These are phyloP conservation scores for Chamaecyparis obtusa DNA, from an alignment of 75 land plant species.

Conservation along the genomic window DNA sequence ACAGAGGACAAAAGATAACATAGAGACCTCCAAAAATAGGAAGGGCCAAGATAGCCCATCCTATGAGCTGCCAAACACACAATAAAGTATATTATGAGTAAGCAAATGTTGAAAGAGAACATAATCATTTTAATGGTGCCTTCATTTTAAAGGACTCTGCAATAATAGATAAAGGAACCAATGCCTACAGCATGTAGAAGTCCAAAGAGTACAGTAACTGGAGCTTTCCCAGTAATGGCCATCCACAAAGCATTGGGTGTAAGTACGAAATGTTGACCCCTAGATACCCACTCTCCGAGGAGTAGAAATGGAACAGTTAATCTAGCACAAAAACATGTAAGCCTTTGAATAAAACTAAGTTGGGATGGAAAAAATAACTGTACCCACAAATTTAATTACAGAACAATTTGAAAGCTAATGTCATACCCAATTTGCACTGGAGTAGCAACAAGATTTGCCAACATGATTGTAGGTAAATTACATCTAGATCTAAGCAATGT, in stretches of 20 bases:
- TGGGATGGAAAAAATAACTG: background rate
- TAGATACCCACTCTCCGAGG: constrained; percentile 65
- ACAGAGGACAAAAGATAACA: constrained; percentile 53
- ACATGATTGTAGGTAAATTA: constrained; percentile 79
- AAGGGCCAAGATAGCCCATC: constrained; percentile 85
- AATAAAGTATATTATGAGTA: background rate
- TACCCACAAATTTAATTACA: background rate
- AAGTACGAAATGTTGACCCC: constrained; percentile 67
- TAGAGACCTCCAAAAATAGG: constrained; percentile 58
- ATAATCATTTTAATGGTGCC: background rate
- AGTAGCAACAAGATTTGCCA: constrained; percentile 89
- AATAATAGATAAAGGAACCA: background rate
- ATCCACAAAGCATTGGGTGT: constrained; percentile 76
- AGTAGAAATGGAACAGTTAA: constrained; percentile 85
- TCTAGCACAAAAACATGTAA: constrained; percentile 23
- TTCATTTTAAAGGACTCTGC: background rate
- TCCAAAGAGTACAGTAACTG: constrained; percentile 59
- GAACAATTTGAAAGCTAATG: background rate
- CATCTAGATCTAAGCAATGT: constrained; percentile 65
- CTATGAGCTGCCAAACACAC: constrained; percentile 56
- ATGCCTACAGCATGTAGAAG: constrained; percentile 66
- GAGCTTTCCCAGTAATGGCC: constrained; percentile 79
- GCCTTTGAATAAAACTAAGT: background rate
- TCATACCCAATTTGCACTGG: constrained; percentile 79
- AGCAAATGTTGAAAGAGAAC: background rate